Evolutionary conservation across 2,329 filamentous ascomycete genomes (phyloP).

Genomic region (Calycina herbarum): DNA sequence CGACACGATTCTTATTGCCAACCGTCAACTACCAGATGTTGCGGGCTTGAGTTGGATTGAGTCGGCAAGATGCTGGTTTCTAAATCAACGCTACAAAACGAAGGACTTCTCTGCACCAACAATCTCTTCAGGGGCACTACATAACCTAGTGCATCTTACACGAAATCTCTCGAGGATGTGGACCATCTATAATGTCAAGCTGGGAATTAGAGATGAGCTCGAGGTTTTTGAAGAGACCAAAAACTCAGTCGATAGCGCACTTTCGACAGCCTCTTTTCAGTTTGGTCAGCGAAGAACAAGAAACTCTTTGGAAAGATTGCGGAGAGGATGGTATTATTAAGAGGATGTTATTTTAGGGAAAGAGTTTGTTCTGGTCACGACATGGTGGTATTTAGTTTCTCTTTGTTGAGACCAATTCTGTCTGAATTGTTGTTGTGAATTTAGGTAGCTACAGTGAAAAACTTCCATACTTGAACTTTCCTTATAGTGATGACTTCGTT

Average conservation of each 20-base stretch:
- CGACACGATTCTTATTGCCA: not conserved
- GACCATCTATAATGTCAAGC: not conserved
- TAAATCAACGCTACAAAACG: not conserved
- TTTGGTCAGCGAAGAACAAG: too few species aligned
- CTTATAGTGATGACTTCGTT: too few species aligned
- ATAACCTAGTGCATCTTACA: not conserved
- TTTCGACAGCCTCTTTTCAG: not conserved
- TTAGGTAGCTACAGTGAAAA: too few species aligned
- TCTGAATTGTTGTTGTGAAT: too few species aligned
- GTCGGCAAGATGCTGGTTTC: not conserved
- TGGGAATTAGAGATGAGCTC: not conserved
- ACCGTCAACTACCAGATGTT: not conserved
- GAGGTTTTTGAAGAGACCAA: not conserved
- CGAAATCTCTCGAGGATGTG: not conserved
- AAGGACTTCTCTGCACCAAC: not conserved
- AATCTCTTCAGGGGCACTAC: not conserved
- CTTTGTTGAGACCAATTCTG: too few species aligned
- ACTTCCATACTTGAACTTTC: too few species aligned
- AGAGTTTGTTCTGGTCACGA: too few species aligned
- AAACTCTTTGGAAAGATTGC: too few species aligned
- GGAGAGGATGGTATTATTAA: too few species aligned
- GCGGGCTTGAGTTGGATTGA: not conserved
- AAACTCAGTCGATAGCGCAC: not conserved
- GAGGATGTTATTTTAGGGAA: too few species aligned
- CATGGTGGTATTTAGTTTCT: too few species aligned